Base-by-base conservation (phyloP, 148 eudicot species). In the Mesembryanthemum crystallinum region DNA sequence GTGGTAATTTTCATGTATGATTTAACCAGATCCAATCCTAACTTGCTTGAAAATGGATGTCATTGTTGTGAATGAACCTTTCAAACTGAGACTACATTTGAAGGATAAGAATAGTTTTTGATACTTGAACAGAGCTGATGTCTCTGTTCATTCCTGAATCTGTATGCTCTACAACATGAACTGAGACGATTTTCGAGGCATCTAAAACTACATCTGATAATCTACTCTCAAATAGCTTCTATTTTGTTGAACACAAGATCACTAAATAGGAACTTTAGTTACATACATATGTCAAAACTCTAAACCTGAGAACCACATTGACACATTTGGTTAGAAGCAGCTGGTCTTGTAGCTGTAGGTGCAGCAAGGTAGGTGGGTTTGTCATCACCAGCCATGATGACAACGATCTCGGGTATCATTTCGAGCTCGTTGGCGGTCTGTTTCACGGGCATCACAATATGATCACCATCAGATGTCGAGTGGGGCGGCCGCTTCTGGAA, bases 341-440 rank as follows among this genome's bases (percentile, higher is more conserved):
- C 24, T 25, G 73, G 28, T 2, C 4, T 6, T 35, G 39, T 35
- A 2, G 6, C 39, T 7, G 55, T 23, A 25, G 92, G 89, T 74
- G 75, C 82, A 1, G 93, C 97, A 33, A 89, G 70, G 73, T 78
- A 85, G 2, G 87, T 86, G 3, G 93, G 91, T 28, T 64, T 82
- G 25, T 83, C 78, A 57, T 90, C 88, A 39, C 94, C 94, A 17
- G 94, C 94, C 94, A 90, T 86, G 64, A 90, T 81, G 9, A 90
- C 94, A 0, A 87, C 89, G 24, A 88, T 79, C 77, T 75, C 84
- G 0, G 91, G 88, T 76, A 79, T 86, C 59, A 68, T 76, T 39
- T 87, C 87, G 13, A 69, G 58, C 51, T 45, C 63, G 32, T 35
- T 21, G 30, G 15, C 52, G 25, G 73, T 52, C 30, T 57, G 69